Percentiles rank a stretch among this genome's conserved stretches.
These are phyloP conservation scores for Dillenia turbinata DNA, from an alignment of 164 flowering plant genomes.

Conservation along the genomic window DNA sequence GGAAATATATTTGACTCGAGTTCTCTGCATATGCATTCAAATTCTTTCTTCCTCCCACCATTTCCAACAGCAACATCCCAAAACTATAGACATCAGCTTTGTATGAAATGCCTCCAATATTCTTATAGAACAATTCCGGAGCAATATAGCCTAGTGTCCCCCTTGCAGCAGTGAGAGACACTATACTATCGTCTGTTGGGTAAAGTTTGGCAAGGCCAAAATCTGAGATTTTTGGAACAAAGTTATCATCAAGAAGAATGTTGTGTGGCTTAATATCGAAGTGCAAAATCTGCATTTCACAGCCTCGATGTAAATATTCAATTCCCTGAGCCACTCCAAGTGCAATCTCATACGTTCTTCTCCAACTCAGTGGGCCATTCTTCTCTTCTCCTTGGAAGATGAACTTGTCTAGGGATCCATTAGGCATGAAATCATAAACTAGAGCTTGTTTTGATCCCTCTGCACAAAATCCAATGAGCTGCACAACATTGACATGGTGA, in stretches of 20 bases:
- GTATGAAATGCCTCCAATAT: conserved; percentile 15
- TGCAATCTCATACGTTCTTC: conserved; percentile 6
- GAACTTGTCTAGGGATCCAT: conserved; percentile 13
- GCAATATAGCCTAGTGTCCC: conserved; percentile 3
- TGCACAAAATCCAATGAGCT: conserved; percentile 2
- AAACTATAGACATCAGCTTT: conserved; percentile 9
- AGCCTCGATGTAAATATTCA: conserved; percentile 15
- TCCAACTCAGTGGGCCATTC: background rate
- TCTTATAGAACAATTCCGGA: background rate
- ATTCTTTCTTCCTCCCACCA: background rate
- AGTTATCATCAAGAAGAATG: conserved; percentile 3
- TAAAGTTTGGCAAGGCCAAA: conserved; percentile 14
- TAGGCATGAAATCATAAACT: background rate
- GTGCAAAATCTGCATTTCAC: conserved; percentile 16
- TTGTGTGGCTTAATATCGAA: too few species aligned
- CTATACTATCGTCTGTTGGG: conserved; percentile 6
- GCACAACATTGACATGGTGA: conserved; percentile 2
- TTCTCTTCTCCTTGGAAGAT: conserved; percentile 3
- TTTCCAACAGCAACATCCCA: conserved; percentile 6
- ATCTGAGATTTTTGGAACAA: conserved; percentile 16
- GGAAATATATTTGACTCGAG: conserved; percentile 1
- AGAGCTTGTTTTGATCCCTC: background rate
- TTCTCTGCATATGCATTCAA: conserved; percentile 2
- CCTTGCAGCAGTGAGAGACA: conserved; percentile 12
- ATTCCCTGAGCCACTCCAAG: conserved; percentile 18